Conservation (phyloP, 345 rosid genomes). For the Sonneratia alba region DNA sequence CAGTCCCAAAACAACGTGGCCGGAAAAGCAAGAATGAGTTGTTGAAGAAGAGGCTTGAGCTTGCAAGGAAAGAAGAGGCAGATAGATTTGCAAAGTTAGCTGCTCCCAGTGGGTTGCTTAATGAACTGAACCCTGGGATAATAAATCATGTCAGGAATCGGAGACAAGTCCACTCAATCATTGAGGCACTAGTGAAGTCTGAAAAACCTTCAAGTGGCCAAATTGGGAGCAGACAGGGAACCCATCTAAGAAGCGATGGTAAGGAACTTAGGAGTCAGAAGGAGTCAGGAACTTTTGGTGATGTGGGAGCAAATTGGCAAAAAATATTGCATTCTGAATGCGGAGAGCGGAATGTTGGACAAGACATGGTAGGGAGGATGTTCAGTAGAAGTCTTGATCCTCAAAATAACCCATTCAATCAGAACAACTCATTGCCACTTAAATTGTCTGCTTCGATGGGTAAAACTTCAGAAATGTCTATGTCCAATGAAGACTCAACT, state of each 20-base stretch:
- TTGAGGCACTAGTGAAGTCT: constrained; percentile 64
- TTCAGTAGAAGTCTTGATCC: constrained; percentile 11
- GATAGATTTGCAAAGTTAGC: constrained; percentile 77
- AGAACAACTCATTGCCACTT: constrained; percentile 32
- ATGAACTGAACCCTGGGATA: constrained; percentile 83
- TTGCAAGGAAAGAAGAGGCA: constrained; percentile 65
- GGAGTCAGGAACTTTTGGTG: constrained; percentile 16
- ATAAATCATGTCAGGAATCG: constrained; percentile 81
- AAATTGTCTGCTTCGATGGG: constrained; percentile 43
- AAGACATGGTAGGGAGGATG: constrained; percentile 24
- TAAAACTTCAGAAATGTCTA: constrained; percentile 33
- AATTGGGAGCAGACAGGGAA: constrained; percentile 18
- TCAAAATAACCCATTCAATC: constrained; percentile 13
- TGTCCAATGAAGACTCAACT: constrained; percentile 35
- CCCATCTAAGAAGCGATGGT: constrained; percentile 23
- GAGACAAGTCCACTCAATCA: constrained; percentile 84
- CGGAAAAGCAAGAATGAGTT: constrained; percentile 46
- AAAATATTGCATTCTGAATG: constrained; percentile 17
- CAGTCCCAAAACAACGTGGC: constrained; percentile 59
- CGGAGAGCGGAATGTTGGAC: constrained; percentile 18
- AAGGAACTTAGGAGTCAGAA: constrained; percentile 19
- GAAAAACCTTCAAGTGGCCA: constrained; percentile 28
- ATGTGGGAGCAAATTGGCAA: constrained; percentile 22
- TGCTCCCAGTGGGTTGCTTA: constrained; percentile 85
- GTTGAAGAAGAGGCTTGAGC: constrained; percentile 54